Evolutionary conservation across 768 basidiomycete species (phyloP).

Genomic region (Obba rivulosa): DNA sequence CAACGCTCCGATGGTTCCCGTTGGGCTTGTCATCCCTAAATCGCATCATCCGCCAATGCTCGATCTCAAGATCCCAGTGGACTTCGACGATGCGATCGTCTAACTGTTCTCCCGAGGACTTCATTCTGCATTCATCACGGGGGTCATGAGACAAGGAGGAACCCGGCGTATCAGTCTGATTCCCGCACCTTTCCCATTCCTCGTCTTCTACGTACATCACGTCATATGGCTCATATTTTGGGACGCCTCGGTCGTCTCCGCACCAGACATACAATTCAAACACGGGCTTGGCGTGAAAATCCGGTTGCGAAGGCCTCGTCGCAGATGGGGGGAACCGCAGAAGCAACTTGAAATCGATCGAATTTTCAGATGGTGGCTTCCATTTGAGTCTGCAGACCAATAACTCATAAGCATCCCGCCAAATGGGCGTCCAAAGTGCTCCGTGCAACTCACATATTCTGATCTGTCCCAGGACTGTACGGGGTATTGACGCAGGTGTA

Average conservation of each 20-base stretch:
- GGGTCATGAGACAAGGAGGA: background rate
- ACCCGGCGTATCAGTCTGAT: background rate
- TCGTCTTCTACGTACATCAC: constrained; percentile 79
- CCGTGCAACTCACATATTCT: constrained; percentile 63
- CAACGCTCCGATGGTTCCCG: constrained; percentile 82
- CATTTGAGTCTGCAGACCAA: constrained; percentile 76
- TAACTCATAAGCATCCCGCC: background rate
- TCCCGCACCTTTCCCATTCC: constrained; percentile 87
- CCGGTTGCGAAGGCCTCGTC: constrained; percentile 53
- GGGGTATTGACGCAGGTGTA: constrained; percentile 87
- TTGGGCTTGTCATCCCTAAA: constrained; percentile 92
- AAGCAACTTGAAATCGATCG: constrained; percentile 94
- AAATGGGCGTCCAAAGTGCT: background rate
- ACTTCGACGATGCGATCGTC: constrained; percentile 96
- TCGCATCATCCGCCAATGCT: constrained; percentile 85
- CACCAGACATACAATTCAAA: constrained; percentile 82
- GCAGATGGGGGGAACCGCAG: constrained; percentile 80
- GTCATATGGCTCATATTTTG: constrained; percentile 82
- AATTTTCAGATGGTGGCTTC: constrained; percentile 98
- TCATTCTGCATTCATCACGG: constrained; percentile 52
- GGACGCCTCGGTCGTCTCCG: constrained; percentile 52
- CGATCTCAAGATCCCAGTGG: constrained; percentile 69
- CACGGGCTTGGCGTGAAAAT: constrained; percentile 79
- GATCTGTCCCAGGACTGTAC: constrained; percentile 79
- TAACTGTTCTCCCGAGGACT: constrained; percentile 74